These are phyloP conservation scores for Candida michaelii DNA, from an alignment of 805 yeast genomes.

Conservation along the genomic window DNA sequence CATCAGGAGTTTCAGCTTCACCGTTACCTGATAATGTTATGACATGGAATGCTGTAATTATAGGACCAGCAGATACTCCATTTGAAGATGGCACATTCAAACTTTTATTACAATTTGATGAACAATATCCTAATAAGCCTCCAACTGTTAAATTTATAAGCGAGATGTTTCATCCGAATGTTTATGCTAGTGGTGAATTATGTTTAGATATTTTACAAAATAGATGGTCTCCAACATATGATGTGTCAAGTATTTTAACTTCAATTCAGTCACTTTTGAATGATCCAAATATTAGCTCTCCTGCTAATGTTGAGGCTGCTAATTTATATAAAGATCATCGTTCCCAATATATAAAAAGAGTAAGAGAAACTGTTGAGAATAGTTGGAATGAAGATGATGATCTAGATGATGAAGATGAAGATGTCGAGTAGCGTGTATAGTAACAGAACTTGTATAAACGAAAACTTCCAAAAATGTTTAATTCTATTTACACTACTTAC, in stretches of 20 bases:
- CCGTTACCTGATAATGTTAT: conserved; percentile 96
- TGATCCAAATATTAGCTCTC: conserved; percentile 95
- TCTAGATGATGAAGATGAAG: conserved; percentile 44
- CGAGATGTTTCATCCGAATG: conserved; percentile 98
- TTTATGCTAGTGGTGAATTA: conserved; percentile 91
- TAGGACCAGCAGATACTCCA: conserved; percentile 97
- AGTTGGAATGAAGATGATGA: conserved; percentile 85
- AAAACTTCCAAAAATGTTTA: too few species aligned
- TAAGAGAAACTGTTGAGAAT: conserved; percentile 90
- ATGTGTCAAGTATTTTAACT: conserved; percentile 91
- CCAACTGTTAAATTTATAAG: conserved; percentile 88
- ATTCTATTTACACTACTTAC: too few species aligned
- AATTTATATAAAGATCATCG: conserved; percentile 92
- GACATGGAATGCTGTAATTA: conserved; percentile 96
- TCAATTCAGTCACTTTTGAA: conserved; percentile 88
- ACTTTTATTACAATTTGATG: conserved; percentile 83
- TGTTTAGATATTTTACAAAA: conserved; percentile 95
- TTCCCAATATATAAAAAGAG: conserved; percentile 86
- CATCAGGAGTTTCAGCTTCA: conserved; percentile 96
- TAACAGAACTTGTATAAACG: too few species aligned
- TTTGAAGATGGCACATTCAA: conserved; percentile 97
- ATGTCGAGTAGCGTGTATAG: conserved; percentile 14
- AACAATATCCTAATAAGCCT: conserved; percentile 96
- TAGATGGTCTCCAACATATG: conserved; percentile 98
- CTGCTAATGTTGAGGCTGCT: conserved; percentile 98